Base-by-base conservation (phyloP, 306 rosid genomes). In the Dryas octopetala region DNA sequence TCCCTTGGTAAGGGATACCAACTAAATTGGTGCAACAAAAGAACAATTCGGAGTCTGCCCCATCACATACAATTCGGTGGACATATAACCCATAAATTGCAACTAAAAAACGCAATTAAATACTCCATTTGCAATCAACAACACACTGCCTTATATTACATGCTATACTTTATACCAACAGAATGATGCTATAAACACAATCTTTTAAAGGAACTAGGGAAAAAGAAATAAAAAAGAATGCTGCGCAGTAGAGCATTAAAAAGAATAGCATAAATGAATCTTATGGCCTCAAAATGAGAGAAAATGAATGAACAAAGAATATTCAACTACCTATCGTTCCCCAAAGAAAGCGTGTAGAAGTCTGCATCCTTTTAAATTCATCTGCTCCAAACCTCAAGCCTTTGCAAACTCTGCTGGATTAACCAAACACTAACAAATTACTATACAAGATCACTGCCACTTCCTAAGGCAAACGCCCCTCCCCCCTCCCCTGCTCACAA, bases 311-410 rank as follows among this genome's bases (percentile, higher is more conserved):
- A 38, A 66, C 28, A 72, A 82, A 82, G 81, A 84, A 87, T 84
- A 79, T 69, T 74, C 67, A 63, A 77, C 84, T 74, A 86, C 75
- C 89, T 68, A 48, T 50, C 80, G 23, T 59, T 64, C 26, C 59
- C 26, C 16, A 83, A 41, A 53, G 75, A 58, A 82, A 55, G 83
- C 76, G 78, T 77, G 72, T 4, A 41, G 41, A 61, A 78, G 70
- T 72, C 75, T 47, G 75, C 52, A 61, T 60, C 74, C 77, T 62
- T 54, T 51, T 43, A 59, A 46, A 63, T 66, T 73, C 79, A 61
- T 80, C 71, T 69, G 28, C 83, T 76, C 67, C 62, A 23, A 75
- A 45, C 77, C 59, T 53, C 51, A 19, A 14, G 79, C 73, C 62
- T 61, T 76, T 47, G 71, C 72, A 72, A 53, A 60, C 61, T 70